Evolutionary conservation across 2,329 filamentous ascomycete species (phyloP).

Genomic region (Metarhizium album): DNA sequence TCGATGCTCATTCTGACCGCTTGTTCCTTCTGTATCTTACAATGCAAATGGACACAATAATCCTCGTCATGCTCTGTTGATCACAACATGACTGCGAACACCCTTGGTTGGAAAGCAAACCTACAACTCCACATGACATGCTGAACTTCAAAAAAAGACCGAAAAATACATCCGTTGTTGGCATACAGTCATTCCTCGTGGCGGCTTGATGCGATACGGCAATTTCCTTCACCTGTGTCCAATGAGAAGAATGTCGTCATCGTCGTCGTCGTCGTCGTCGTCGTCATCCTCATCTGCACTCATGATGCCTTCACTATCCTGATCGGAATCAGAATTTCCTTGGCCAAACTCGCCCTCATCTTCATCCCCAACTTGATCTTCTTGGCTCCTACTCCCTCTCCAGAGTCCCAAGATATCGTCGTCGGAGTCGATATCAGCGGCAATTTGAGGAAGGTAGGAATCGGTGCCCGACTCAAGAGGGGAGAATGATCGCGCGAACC

Average conservation of each 20-base stretch:
- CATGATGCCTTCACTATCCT: constrained; percentile 13
- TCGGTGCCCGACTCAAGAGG: constrained; percentile 22
- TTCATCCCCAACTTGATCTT: constrained; percentile 36
- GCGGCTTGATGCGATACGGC: background rate
- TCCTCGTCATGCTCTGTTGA: background rate
- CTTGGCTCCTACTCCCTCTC: constrained; percentile 25
- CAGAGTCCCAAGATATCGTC: constrained; percentile 50
- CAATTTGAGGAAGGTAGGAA: constrained; percentile 14
- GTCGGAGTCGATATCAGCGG: constrained; percentile 36
- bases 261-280: constrained; percentile 32
- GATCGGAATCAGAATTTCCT: constrained; percentile 35
- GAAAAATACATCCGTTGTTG: too few relatives aligned
- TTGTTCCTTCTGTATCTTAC: background rate
- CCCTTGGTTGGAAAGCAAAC: background rate
- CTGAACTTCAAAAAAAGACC: background rate
- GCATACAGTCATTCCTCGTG: background rate
- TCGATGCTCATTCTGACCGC: background rate
- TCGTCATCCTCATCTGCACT: constrained; percentile 40
- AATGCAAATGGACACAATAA: background rate
- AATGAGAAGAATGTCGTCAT: constrained; percentile 38
- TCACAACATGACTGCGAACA: background rate
- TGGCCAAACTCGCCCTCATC: constrained; percentile 31
- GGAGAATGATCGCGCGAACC: constrained; percentile 34
- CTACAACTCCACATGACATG: background rate
- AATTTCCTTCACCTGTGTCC: constrained; percentile 32